Evolutionary conservation across 305 asterid genomes (phyloP).

Genomic region (Fraxinus paxiana): DNA sequence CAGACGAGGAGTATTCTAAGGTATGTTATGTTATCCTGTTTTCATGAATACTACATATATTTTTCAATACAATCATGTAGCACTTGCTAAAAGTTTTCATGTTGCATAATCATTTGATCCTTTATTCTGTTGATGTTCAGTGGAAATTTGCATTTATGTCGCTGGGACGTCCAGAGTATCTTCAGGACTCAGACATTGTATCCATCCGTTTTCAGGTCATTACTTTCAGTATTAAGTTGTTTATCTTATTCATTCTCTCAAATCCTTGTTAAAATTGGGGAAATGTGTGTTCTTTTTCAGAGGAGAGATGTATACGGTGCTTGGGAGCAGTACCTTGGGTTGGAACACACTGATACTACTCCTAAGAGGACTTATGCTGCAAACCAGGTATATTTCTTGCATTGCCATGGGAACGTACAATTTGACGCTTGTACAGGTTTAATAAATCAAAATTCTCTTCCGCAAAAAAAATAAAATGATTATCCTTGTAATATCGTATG

Average conservation of each 20-base stretch:
- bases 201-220: constrained; percentile 64
- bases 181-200: constrained; percentile 60
- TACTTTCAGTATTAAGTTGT: not conserved
- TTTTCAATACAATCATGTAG: not conserved
- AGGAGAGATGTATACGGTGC: constrained; percentile 32
- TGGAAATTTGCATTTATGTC: constrained; percentile 38
- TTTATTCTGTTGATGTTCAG: constrained; percentile 13
- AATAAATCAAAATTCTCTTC: not conserved
- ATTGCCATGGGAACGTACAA: not conserved
- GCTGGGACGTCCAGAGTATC: constrained; percentile 72
- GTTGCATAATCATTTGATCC: not conserved
- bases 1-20: constrained; percentile 65
- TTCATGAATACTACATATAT: not conserved
- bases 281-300: constrained; percentile 9
- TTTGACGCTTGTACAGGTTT: not conserved
- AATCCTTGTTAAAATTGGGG: not conserved
- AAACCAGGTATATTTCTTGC: constrained; percentile 22
- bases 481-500: not conserved
- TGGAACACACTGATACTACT: constrained; percentile 29
- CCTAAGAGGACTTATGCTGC: constrained; percentile 28
- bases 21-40: constrained; percentile 25
- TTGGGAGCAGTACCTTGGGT: constrained; percentile 35
- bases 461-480: not conserved
- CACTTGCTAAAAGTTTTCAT: not conserved
- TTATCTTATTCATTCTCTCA: not conserved